Evolutionary conservation across 2,329 filamentous ascomycete species (phyloP).

Genomic region (Hypoxylon sp.): DNA sequence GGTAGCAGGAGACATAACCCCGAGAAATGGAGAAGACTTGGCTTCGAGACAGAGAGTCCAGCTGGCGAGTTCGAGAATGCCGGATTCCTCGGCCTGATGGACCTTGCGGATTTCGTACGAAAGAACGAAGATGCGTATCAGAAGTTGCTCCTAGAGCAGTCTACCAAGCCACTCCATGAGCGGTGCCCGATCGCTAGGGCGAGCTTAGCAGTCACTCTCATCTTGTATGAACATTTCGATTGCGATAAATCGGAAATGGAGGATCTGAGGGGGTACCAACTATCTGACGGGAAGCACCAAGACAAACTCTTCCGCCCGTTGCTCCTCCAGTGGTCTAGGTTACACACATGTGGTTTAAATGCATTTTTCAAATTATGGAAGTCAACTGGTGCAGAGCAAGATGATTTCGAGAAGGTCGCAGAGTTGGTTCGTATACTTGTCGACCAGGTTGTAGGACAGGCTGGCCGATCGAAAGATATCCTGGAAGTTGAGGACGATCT

Average conservation of each 20-base stretch:
- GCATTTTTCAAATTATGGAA: slow-evolving; percentile 96
- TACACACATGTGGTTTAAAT: slow-evolving; percentile 88
- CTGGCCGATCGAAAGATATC: slow-evolving; percentile 85
- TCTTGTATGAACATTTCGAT: slow-evolving; percentile 96
- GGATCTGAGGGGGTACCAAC: slow-evolving; percentile 81
- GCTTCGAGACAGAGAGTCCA: slow-evolving; percentile 92
- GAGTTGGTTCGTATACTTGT: slow-evolving; percentile 92
- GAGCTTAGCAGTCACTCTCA: slow-evolving; percentile 87
- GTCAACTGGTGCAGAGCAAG: slow-evolving; percentile 83
- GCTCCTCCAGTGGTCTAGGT: slow-evolving; percentile 90
- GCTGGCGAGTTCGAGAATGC: slow-evolving; percentile 86
- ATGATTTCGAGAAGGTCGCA: slow-evolving; percentile 93
- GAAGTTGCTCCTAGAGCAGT: slow-evolving; percentile 91
- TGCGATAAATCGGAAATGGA: slow-evolving; percentile 87
- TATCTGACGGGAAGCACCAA: slow-evolving; percentile 83
- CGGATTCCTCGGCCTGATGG: slow-evolving; percentile 97
- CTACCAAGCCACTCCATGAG: slow-evolving; percentile 76
- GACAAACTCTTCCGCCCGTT: slow-evolving; percentile 90
- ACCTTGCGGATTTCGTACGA: slow-evolving; percentile 91
- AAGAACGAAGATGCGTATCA: slow-evolving; percentile 95
- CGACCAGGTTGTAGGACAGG: slow-evolving; percentile 89
- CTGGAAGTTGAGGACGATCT: slow-evolving; percentile 92
- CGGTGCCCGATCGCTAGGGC: slow-evolving; percentile 90
- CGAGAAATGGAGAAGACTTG: slow-evolving; percentile 92
- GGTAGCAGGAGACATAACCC: slow-evolving; percentile 82